phyloP scores from a whole-genome alignment of 768 basidiomycete genomes.

The Calocybe gangraenosa region DNA sequence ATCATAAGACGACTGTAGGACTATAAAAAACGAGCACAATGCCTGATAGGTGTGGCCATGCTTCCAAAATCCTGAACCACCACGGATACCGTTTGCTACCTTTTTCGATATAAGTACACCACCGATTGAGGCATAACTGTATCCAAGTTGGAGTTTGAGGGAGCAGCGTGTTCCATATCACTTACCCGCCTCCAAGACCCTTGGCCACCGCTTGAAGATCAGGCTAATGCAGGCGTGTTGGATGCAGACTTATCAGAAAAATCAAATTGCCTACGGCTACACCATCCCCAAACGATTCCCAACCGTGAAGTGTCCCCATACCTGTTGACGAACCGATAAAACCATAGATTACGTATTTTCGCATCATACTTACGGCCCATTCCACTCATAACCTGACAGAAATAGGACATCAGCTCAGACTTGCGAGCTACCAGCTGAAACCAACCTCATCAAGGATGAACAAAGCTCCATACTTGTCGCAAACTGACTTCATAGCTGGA shows the following conservation, averaged over 20 bases:
- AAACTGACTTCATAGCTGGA: slow-evolving; percentile 75
- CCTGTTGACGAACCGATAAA: slow-evolving; percentile 39
- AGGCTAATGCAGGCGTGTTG: slow-evolving; percentile 35
- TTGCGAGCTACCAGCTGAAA: not conserved
- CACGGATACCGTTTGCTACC: slow-evolving; percentile 66
- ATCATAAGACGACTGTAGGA: not conserved
- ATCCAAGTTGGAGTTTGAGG: not conserved
- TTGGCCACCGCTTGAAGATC: slow-evolving; percentile 90
- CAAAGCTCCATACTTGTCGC: slow-evolving; percentile 69
- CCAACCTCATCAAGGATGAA: slow-evolving; percentile 82
- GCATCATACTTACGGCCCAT: slow-evolving; percentile 68
- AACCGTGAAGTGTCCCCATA: slow-evolving; percentile 84
- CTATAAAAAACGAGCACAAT: slow-evolving; percentile 1
- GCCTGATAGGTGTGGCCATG: slow-evolving; percentile 88
- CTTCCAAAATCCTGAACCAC: slow-evolving; percentile 69
- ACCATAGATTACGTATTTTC: not conserved
- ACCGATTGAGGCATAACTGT: slow-evolving; percentile 76
- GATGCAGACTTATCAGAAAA: not conserved
- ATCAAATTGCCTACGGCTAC: slow-evolving; percentile 33
- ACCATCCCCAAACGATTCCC: slow-evolving; percentile 81
- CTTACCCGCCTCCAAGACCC: slow-evolving; percentile 81
- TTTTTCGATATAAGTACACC: slow-evolving; percentile 73
- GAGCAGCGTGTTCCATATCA: slow-evolving; percentile 15
- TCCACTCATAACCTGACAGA: slow-evolving; percentile 69
- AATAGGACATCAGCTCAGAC: not conserved